Base-by-base conservation (phyloP, 140 eudicot genomes). In the Erigeron philadelphicus region DNA sequence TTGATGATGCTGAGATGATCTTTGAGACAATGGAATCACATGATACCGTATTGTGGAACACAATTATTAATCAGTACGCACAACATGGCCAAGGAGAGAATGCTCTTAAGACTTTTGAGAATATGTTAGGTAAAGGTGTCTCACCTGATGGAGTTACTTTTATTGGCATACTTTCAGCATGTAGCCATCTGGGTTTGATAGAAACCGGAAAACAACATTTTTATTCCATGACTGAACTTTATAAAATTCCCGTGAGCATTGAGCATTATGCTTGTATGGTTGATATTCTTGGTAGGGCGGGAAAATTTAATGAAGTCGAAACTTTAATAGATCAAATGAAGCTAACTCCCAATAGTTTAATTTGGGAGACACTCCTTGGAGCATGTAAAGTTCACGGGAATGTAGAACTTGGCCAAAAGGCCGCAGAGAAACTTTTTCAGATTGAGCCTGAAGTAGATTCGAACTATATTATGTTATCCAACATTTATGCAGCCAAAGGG, bases 21-120 rank as follows among this genome's bases (percentile, higher is more conserved):
- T 86, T 83, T 66, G 48, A 73, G 13, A 74, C 42, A 43, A 54
- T 73, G 49, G 79, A 72, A 31, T 75, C 73, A 25, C 74, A 44
- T 42, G 88, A 86, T 73, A 83, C 86, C 0, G 79, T 83, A 6
- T 40, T 76, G 38, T 86, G 86, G 88, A 86, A 83, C 81, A 81
- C 86, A 60, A 81, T 83, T 16, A 86, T 86, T 65, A 78, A 60
- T 66, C 81, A 67, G 44, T 83, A 78, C 52, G 67, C 81, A 9
- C 86, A 75, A 11, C 86, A 83, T 58, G 85, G 80, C 9, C 25
- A 64, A n/a, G 80, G 72, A 18, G 78, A 70, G 31, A 83, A 86
- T 73, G 88, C 92, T 61, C 75, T 83, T 1, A 11, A 56, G 11
- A 68, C 66, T 43, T 86, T 83, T 57, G 71, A 66, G 56, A 62